Conservation (phyloP, 2,329 filamentous ascomycete species). For the Claviceps purpurea region DNA sequence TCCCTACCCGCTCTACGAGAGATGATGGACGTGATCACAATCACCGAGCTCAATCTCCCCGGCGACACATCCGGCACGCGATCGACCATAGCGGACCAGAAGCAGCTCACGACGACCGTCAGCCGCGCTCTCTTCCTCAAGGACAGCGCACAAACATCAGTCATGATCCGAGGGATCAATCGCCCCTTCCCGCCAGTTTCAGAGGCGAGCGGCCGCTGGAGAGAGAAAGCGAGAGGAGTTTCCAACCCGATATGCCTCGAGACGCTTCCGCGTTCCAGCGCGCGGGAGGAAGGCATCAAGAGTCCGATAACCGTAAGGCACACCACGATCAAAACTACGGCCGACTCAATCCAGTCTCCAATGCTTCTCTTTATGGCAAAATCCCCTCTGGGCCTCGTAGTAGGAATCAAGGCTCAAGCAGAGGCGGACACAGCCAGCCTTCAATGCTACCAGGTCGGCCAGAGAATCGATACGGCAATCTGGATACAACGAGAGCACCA, state of each 20-base stretch:
- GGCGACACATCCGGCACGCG: constrained; percentile 22
- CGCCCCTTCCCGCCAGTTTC: constrained; percentile 15
- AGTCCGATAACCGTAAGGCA: constrained; percentile 34
- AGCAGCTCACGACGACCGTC: constrained; percentile 34
- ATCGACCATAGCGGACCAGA: constrained; percentile 21
- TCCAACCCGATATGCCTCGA: constrained; percentile 23
- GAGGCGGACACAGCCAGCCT: constrained; percentile 20
- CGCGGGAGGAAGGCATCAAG: constrained; percentile 23
- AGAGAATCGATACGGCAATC: constrained; percentile 26
- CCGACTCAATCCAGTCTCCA: constrained; percentile 38
- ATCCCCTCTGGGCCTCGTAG: constrained; percentile 44
- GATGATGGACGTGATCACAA: constrained; percentile 32
- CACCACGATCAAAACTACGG: constrained; percentile 51
- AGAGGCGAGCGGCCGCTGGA: constrained; percentile 26
- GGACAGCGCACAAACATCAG: constrained; percentile 17
- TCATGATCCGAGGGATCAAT: constrained; percentile 20
- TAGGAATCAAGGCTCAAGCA: constrained; percentile 30
- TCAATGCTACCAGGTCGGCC: constrained; percentile 17
- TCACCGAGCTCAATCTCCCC: constrained; percentile 34
- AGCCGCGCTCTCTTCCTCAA: constrained; percentile 25
- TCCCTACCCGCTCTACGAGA: constrained; percentile 23
- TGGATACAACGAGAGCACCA: constrained; percentile 27
- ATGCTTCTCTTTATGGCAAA: constrained; percentile 21
- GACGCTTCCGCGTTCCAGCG: constrained; percentile 26
- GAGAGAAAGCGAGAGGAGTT: constrained; percentile 20